These are phyloP conservation scores for Thymus mandschuricus DNA, from an alignment of 257 asterid species.

Conservation along the genomic window DNA sequence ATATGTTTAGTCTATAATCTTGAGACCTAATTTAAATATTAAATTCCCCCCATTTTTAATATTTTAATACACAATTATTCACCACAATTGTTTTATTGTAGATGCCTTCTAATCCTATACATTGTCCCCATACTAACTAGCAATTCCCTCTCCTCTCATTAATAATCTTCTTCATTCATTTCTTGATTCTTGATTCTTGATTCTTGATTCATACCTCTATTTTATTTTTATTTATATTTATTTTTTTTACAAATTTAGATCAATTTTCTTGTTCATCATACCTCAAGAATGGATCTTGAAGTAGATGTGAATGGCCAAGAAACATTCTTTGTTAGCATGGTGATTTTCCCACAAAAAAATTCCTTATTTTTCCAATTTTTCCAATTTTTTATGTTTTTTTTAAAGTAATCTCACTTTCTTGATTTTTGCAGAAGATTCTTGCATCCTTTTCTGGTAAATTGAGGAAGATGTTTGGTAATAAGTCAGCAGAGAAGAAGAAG, in stretches of 20 bases:
- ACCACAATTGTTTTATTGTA: neutral
- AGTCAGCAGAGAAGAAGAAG: neutral
- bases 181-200: neutral
- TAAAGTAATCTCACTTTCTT: neutral
- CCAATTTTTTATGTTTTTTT: neutral
- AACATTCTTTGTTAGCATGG: slow-evolving; percentile 58
- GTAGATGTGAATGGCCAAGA: slow-evolving; percentile 68
- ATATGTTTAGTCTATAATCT: slow-evolving; percentile 11
- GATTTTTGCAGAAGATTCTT: slow-evolving; percentile 51
- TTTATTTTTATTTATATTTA: no score
- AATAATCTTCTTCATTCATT: slow-evolving; percentile 17
- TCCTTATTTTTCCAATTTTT: neutral
- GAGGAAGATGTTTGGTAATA: slow-evolving; percentile 41
- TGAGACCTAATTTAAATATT: slow-evolving; percentile 1
- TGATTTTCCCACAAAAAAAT: slow-evolving; percentile 5
- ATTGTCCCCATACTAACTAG: slow-evolving; percentile 36
- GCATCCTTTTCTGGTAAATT: slow-evolving; percentile 54
- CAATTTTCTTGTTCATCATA: neutral
- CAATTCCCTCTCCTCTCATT: slow-evolving; percentile 32
- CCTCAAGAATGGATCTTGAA: slow-evolving; percentile 51
- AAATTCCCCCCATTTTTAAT: neutral
- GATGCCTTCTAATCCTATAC: slow-evolving; percentile 50
- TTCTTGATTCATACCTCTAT: neutral
- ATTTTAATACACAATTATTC: neutral
- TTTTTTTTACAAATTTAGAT: neutral